Evolutionary conservation across 257 asterid genomes (phyloP), one percentile per base, ranked within the genome.

Genomic region (Verbascum thapsus): DNA sequence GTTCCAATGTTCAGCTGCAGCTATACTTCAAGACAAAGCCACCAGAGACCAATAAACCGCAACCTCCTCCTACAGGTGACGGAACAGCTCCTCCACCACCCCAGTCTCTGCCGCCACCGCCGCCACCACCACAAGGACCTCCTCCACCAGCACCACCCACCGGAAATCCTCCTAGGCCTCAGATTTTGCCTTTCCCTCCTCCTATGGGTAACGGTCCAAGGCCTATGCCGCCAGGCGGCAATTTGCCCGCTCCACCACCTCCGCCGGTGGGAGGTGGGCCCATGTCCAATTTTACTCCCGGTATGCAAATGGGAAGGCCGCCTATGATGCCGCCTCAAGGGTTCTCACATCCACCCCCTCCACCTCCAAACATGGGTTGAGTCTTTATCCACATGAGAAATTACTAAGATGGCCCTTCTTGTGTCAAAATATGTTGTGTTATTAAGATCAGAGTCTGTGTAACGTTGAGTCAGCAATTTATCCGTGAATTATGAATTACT

Each of bases 211-310:
- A 83, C 61, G 98, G 94, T 43, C 96, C 96, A 0, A 83, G 96
- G 80, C 96, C 98, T 48, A 88, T 88, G 96, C 98, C 96, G n/a
- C 97, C 95, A 0, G 98, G 97, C 50, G 97, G 96, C 32, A 80
- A 81, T 61, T 61, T 89, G 64, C 97, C 98, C 18, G 94, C 96
- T 19, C 97, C 97, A 4, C 97, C 96, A 17, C 99, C 96, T n/a
- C 96, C 96, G 11, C 80, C 90, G 12, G 79, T 73, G 10, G 88
- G 94, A 35, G 50, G 85, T 68, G 94, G 91, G 54, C 70, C 91
- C 4, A 89, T 87, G 95, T 67, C 91, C 10, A 87, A 90, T 71
- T 90, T 90, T 63, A 90, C 94, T 43, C 92, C 95, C 5, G 95
- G 96, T 37, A 59, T 69, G 17, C 96, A 85, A 51, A 83, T 92